Base-by-base conservation (phyloP, 2,329 filamentous ascomycete genomes). In the Diplodia sapinea region DNA sequence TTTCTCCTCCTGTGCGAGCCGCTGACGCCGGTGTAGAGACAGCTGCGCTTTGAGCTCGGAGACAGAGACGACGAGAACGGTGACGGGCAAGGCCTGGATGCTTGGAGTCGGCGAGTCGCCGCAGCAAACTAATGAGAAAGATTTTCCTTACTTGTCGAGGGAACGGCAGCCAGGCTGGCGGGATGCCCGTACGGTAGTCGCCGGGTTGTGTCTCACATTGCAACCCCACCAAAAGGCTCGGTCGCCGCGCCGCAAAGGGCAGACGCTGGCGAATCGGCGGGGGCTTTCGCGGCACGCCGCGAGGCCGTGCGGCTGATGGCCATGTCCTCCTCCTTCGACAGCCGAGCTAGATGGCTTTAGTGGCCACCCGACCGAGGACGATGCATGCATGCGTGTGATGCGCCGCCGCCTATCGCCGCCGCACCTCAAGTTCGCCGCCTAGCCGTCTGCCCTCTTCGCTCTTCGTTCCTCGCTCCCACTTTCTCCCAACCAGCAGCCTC, bases 391-490 rank as follows among this genome's bases (percentile, higher is more conserved):
- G 59, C 59, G 59, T 63, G 59, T 51, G 59, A 63, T 63, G 20
- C 50, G 57, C 23, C 23, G 23, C 23, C 23, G 23, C 59, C 57
- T 63, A 63, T 52, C 47, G 29, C 31, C 59, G 59, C 47, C 52
- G 59, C 59, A 17, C 40, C 26, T 49, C 59, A 51, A 51, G 38
- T 36, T 49, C 23, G 26, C 55, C 38, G 1, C 47, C 47, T 26
- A 29, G 13, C 15, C 61, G 13, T 51, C 68, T 26, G 2, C 23
- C 23, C 23, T 64, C 31, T 33, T 62, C 63, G n/a, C 31, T 52
- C 33, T 66, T 68, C 66, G 71, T 69, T 66, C 69, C 15, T 52
- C 50, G 65, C 64, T 50, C 59, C 71, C 68, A 52, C 63, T 63
- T 65, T 63, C 55, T 61, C 23, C 23, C 23, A 23, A 23, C 23